Evolutionary conservation across 306 rosid species (phyloP).

Genomic region (Delonix regia): DNA sequence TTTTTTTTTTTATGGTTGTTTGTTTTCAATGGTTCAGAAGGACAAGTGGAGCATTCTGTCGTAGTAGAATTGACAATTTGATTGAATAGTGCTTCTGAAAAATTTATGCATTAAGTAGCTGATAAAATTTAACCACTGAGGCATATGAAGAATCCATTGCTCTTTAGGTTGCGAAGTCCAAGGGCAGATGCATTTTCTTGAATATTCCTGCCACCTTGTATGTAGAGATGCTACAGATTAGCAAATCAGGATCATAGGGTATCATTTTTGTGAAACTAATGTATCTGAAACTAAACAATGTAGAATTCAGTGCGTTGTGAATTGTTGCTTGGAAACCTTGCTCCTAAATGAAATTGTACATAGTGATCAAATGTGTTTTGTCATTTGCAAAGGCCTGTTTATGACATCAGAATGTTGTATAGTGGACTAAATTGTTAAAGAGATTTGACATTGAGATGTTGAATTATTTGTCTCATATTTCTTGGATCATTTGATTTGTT

Average conservation of each 20-base stretch:
- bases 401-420: neutral
- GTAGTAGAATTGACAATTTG: neutral
- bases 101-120: neutral
- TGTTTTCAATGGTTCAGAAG: neutral
- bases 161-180: neutral
- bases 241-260: neutral
- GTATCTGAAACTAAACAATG: neutral
- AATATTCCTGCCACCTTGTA: neutral
- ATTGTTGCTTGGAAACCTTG: neutral
- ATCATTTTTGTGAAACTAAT: neutral
- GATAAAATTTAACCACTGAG: neutral
- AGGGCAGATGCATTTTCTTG: neutral
- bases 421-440: neutral
- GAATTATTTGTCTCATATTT: constrained; percentile 2
- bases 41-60: neutral
- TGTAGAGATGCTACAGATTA: neutral
- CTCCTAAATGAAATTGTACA: neutral
- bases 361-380: neutral
- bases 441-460: constrained; percentile 16
- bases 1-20: too few relatives aligned
- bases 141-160: neutral
- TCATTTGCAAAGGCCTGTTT: neutral
- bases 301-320: neutral
- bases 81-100: neutral
- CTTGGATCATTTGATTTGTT: neutral